Percentiles rank a stretch among this genome's conserved stretches.
Conservation (phyloP, 1,284 basidiomycete species). For the Mycena citricolor region DNA sequence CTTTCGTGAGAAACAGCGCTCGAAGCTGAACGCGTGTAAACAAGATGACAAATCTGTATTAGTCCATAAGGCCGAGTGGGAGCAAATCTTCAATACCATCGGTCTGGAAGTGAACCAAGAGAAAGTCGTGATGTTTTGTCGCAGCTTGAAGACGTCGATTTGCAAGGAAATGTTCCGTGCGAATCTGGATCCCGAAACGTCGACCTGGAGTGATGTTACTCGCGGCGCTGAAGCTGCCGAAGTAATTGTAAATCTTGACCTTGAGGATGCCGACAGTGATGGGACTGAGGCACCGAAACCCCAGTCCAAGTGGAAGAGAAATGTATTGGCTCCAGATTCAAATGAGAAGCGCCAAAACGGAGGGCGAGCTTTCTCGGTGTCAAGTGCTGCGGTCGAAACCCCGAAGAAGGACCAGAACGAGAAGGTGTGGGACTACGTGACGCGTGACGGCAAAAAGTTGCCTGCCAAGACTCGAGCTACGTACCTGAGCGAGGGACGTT, state of each 20-base stretch:
- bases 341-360: too few relatives aligned
- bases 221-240: constrained; percentile 1
- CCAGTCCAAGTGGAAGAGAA: too few relatives aligned
- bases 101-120: constrained; percentile 10
- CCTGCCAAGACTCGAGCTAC: too few relatives aligned
- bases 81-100: constrained; percentile 7
- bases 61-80: constrained; percentile 5
- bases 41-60: neutral
- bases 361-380: too few relatives aligned
- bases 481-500: too few relatives aligned
- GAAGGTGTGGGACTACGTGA: too few relatives aligned
- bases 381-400: too few relatives aligned
- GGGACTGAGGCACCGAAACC: too few relatives aligned
- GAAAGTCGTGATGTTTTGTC: constrained; percentile 9
- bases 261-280: too few relatives aligned
- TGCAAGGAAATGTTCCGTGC: constrained; percentile 5
- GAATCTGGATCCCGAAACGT: constrained; percentile 2
- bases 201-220: constrained; percentile 3
- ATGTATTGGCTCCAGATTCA: too few relatives aligned
- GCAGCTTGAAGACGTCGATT: constrained; percentile 5
- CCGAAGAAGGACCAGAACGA: too few relatives aligned
- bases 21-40: neutral
- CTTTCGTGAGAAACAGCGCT: constrained; percentile 29
- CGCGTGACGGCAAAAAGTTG: too few relatives aligned
- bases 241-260: constrained; percentile 1